A percentile compares a stretch with the other conserved stretches of the same genome.
These are phyloP conservation scores for Adansonia gregorii DNA, from an alignment of 441 rosid genomes.

Conservation along the genomic window DNA sequence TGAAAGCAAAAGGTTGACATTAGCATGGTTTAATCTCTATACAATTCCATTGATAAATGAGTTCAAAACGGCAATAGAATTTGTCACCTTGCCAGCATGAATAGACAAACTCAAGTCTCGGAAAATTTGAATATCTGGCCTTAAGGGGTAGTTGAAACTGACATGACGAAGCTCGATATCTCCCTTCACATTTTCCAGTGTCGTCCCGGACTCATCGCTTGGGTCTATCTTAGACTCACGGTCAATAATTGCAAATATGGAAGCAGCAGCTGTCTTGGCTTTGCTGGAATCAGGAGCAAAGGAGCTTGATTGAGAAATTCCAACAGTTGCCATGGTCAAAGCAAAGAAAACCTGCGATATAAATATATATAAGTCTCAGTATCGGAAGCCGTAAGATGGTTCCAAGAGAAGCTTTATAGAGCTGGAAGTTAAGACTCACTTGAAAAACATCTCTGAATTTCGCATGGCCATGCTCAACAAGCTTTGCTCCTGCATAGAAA, in stretches of 20 bases:
- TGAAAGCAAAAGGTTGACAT: conserved; percentile 23
- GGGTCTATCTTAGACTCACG: conserved; percentile 55
- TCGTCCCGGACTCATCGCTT: conserved; percentile 45
- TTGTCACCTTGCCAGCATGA: conserved; percentile 55
- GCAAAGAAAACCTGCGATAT: conserved; percentile 55
- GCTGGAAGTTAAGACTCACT: conserved; percentile 26
- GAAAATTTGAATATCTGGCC: conserved; percentile 57
- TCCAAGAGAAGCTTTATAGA: neutral
- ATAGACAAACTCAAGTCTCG: conserved; percentile 51
- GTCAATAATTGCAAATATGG: conserved; percentile 52
- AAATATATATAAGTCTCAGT: neutral
- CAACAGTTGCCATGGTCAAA: conserved; percentile 49
- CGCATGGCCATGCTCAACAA: conserved; percentile 39
- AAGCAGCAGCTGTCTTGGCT: conserved; percentile 54
- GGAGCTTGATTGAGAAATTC: conserved; percentile 51
- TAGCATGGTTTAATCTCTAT: neutral
- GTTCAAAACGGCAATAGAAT: neutral
- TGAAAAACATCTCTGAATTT: conserved; percentile 49
- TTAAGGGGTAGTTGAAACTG: conserved; percentile 55
- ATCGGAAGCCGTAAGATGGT: neutral
- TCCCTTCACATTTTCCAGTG: conserved; percentile 45
- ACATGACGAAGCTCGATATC: conserved; percentile 51
- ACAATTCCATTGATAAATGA: neutral
- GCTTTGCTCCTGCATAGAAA: conserved; percentile 54
- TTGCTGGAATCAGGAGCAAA: conserved; percentile 52